Evolutionary conservation across 2,329 filamentous ascomycete species (phyloP).

Genomic region (Penicillium sp.): DNA sequence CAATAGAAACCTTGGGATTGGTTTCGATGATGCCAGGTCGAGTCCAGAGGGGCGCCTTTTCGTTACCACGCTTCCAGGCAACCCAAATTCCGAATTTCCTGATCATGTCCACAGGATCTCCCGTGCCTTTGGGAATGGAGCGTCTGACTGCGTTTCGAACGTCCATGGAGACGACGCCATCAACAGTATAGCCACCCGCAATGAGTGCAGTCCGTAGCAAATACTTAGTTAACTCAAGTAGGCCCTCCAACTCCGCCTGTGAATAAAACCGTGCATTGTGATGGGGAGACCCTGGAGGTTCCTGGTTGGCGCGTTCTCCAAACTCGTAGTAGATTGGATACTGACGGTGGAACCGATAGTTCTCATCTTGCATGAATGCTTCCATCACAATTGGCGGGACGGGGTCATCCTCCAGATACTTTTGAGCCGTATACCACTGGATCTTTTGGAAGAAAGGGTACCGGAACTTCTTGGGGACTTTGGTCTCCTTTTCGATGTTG

Average conservation of each 20-base stretch:
- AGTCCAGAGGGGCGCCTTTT: conserved; percentile 62
- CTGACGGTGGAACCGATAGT: conserved; percentile 54
- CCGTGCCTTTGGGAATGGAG: conserved; percentile 63
- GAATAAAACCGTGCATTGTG: conserved; percentile 63
- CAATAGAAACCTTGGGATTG: conserved; percentile 48
- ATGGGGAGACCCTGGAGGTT: conserved; percentile 53
- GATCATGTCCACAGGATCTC: conserved; percentile 61
- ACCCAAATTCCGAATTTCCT: conserved; percentile 64
- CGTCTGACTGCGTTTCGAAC: conserved; percentile 60
- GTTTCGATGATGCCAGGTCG: conserved; percentile 56
- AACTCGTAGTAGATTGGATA: conserved; percentile 61
- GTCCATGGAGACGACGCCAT: conserved; percentile 60
- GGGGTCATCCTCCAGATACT: conserved; percentile 64
- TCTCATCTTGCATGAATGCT: conserved; percentile 55
- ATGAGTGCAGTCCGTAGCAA: conserved; percentile 64
- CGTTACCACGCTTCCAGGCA: conserved; percentile 67
- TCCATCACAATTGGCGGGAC: conserved; percentile 58
- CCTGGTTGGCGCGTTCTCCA: conserved; percentile 53
- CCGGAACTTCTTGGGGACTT: conserved; percentile 64
- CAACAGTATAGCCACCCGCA: conserved; percentile 57
- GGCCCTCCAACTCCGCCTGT: conserved; percentile 61
- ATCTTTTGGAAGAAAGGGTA: conserved; percentile 70
- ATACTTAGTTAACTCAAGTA: conserved; percentile 60
- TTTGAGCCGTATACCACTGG: conserved; percentile 66
- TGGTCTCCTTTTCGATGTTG: conserved; percentile 67